Conservation (phyloP, 495 filamentous ascomycete genomes). For the Bombardia bombarda region DNA sequence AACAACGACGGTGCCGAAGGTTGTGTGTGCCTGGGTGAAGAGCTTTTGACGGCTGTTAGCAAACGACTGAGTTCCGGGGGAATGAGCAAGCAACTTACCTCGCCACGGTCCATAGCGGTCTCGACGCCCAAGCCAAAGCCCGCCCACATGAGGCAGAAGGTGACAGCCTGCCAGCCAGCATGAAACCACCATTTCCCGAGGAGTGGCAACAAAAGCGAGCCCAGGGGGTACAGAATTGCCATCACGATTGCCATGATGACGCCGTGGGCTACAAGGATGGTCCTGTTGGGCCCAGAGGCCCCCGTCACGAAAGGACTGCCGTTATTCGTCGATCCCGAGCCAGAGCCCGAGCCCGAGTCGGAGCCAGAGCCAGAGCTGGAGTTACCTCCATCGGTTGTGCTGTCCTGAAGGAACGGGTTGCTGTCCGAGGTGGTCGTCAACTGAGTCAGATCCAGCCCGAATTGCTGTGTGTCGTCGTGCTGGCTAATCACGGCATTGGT, state of each 20-base stretch:
- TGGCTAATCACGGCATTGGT: slow-evolving; percentile 40
- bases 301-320: slow-evolving; percentile 1
- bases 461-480: slow-evolving; percentile 50
- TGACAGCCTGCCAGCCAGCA: slow-evolving; percentile 47
- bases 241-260: slow-evolving; percentile 52
- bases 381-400: slow-evolving; percentile 3
- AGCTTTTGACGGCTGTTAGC: slow-evolving; percentile 19
- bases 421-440: slow-evolving; percentile 45
- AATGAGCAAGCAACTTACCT: slow-evolving; percentile 21
- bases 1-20: slow-evolving; percentile 53
- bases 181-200: slow-evolving; percentile 47
- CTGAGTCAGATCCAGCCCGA: slow-evolving; percentile 47
- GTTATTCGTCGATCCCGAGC: slow-evolving; percentile 4
- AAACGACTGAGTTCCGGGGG: background rate
- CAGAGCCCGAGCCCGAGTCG: slow-evolving; percentile 19
- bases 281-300: slow-evolving; percentile 8
- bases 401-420: slow-evolving; percentile 50
- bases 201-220: slow-evolving; percentile 48
- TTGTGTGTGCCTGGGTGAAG: slow-evolving; percentile 34
- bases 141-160: slow-evolving; percentile 47
- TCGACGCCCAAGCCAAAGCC: slow-evolving; percentile 56
- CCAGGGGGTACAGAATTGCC: slow-evolving; percentile 47
- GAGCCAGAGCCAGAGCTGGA: slow-evolving; percentile 4
- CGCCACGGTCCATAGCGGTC: slow-evolving; percentile 26
- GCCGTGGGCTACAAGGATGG: slow-evolving; percentile 33